Evolutionary conservation across 805 yeast genomes (phyloP).

Genomic region (Metschnikowia gelsemii): DNA sequence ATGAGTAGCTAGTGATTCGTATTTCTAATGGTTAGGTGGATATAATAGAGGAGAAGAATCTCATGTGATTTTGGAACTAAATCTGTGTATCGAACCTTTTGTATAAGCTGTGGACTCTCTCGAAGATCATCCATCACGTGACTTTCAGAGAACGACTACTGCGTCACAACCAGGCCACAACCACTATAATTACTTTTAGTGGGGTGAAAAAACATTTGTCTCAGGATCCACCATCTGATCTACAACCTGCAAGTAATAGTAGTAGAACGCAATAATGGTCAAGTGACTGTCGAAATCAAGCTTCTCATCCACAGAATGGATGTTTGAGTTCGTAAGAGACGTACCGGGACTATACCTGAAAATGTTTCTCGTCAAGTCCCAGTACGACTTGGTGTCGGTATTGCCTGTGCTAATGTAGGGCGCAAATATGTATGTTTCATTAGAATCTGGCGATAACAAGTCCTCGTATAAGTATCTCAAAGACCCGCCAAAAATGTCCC

Average conservation of each 20-base stretch:
- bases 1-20: no score
- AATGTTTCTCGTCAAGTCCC: constrained; percentile 53
- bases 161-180: no score
- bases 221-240: constrained; percentile 22
- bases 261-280: constrained; percentile 35
- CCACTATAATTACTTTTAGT: no score
- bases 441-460: constrained; percentile 31
- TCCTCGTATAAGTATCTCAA: constrained; percentile 63
- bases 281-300: constrained; percentile 31
- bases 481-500: constrained; percentile 59
- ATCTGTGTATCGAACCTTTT: no score
- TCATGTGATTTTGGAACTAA: no score
- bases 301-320: constrained; percentile 38
- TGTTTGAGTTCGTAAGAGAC: constrained; percentile 17
- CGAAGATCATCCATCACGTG: no score
- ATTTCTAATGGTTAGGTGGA: no score
- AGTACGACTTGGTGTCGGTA: constrained; percentile 60
- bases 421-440: constrained; percentile 25
- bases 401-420: constrained; percentile 56
- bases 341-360: constrained; percentile 48
- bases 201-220: neutral
- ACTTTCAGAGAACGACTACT: no score
- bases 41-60: no score
- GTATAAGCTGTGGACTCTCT: no score
- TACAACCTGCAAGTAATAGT: constrained; percentile 49